Evolutionary conservation across 768 basidiomycete genomes (phyloP), one percentile per base, ranked within the genome.

Genomic region (Russula vinacea): DNA sequence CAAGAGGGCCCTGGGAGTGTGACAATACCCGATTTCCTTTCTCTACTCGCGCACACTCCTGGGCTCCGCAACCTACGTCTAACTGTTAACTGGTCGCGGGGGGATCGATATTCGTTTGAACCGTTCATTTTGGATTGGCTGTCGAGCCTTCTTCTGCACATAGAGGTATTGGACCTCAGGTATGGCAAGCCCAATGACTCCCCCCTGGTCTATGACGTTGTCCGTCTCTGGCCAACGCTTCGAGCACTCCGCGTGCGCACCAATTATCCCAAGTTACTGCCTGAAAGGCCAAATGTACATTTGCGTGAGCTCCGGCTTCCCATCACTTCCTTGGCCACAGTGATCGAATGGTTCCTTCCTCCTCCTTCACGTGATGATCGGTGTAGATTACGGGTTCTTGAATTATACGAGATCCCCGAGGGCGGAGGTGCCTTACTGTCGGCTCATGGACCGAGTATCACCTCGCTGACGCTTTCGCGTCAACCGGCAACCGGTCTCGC

Each of bases 281-380:
- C 22, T 0, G 54, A 22, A 33, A 13, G 39, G 19, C 54, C 54
- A 3, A 37, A 14, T 3, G 9, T 44, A 11, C 39, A 53, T 35
- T 49, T 65, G 47, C 59, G 55, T 22, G 64, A 65, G 32, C 59
- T 65, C 24, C 54, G 64, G 40, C 64, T 65, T 37, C 64, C 58
- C n/a, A 45, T 65, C 54, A 65, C 59, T 11, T 60, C 64, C 58
- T n/a, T 44, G 17, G 58, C 54, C 13, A 2, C 54, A 5, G 54
- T 56, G 10, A 51, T 65, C 10, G 59, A 40, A 29, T 60, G 64
- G 64, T 45, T 60, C 17, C 64, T 65, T 37, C 64, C 64, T 14
- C 54, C 59, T 42, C 49, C 54, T 16, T 19, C 47, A 32, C 40
- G 19, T 17, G 6, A 37, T 16, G 39, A 45, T 8, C 40, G 8